Base-by-base conservation (phyloP, 1,284 basidiomycete genomes). In the Microstroma glucosiphilum region DNA sequence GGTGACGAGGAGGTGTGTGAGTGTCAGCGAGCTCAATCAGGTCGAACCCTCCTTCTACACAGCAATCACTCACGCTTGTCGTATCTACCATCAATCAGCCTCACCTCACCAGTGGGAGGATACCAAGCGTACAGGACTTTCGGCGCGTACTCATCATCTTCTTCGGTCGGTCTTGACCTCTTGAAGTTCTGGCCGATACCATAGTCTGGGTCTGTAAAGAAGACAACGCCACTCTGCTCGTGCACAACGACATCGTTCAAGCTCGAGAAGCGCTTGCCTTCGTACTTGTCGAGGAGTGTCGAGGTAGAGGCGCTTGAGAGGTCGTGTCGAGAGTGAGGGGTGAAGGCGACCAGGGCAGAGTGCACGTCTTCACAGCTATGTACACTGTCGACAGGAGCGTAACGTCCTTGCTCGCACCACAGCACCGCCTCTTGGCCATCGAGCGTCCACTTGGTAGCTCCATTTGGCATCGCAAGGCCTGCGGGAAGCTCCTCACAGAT, bases 131-230 rank as follows among this genome's bases (percentile, higher is more conserved):
- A 70, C 42, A 70, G 57, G 4, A 57, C 69, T 48, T 70, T 69
- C 58, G 69, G 69, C 2, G 69, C 69, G 30, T 70, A 70, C 40
- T 61, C 58, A 6, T 25, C 60, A 11, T 65, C 17, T 40, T 40
- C 19, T 9, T 40, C 7, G 19, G 40, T 21, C 25, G 37, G 37
- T 54, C 51, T 26, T 54, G 51, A 15, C 15, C 60, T 43, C 58
- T 67, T 69, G 63, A 69, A 70, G 17, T 59, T 62, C 56, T 70
- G 69, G 62, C 67, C 69, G 26, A 70, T 63, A 49, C 69, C 69
- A 58, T 70, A 70, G 59, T 70, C 69, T 19, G 69, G 69, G 48
- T 70, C 69, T 25, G 69, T 70, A 60, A 70, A 70, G 46, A 70
- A 69, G 56, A 70, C 56, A 21, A 59, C 61, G 17, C 67, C 63